Conservation (phyloP, 805 yeast genomes). For the Wickerhamiella siamensis region DNA sequence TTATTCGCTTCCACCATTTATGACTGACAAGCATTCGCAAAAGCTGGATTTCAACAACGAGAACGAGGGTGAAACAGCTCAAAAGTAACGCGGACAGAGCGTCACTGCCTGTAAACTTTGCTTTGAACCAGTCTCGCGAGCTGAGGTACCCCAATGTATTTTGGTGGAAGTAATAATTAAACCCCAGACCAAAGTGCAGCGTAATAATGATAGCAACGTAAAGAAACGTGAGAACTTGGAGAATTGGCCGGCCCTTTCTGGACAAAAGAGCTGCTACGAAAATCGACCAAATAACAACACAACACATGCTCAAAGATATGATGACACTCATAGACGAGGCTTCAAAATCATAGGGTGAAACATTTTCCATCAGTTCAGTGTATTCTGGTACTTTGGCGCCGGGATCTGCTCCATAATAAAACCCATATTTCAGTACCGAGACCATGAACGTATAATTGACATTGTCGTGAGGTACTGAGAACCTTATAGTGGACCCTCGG, state of each 20-base stretch:
- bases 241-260: background rate
- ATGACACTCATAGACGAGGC: background rate
- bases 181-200: background rate
- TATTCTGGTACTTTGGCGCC: background rate
- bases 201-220: constrained; percentile 1
- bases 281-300: background rate
- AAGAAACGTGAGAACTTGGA: background rate
- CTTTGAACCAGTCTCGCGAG: background rate
- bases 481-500: too few relatives aligned
- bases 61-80: background rate
- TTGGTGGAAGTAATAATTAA: background rate
- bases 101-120: background rate
- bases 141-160: background rate
- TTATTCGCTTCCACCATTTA: background rate
- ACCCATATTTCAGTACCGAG: background rate
- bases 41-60: background rate
- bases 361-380: background rate
- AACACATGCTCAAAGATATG: background rate
- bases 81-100: background rate
- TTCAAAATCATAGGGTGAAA: background rate
- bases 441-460: too few relatives aligned
- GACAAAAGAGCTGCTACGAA: background rate
- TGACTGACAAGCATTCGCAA: background rate
- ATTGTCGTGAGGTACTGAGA: too few relatives aligned
- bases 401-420: background rate